These are phyloP conservation scores for Neopestalotiopsis sp. DNA, from an alignment of 2,329 filamentous ascomycete species.

Conservation along the genomic window DNA sequence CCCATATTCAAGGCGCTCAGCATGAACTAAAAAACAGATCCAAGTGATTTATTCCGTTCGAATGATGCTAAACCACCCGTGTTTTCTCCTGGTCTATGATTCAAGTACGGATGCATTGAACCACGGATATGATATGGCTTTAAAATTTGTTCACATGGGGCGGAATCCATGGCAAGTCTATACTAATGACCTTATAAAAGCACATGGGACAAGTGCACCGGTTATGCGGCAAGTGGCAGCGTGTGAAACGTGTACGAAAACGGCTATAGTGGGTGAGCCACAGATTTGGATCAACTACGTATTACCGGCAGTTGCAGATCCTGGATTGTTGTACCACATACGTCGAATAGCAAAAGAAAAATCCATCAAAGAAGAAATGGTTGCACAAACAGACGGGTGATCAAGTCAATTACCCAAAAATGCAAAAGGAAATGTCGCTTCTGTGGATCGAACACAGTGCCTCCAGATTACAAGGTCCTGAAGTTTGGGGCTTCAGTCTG, in stretches of 20 bases:
- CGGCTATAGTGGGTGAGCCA: no score
- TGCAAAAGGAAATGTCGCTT: neutral
- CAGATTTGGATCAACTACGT: no score
- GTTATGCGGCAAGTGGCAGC: no score
- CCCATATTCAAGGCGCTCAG: neutral
- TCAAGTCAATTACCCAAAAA: neutral
- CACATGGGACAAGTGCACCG: no score
- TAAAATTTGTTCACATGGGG: neutral
- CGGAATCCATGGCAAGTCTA: neutral
- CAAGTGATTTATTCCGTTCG: neutral
- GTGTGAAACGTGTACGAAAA: no score
- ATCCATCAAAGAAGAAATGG: no score
- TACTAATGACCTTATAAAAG: neutral
- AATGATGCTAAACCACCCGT: neutral
- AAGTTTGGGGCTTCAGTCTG: constrained; percentile 1
- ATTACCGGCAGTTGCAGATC: no score
- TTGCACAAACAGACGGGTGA: no score
- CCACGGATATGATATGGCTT: neutral
- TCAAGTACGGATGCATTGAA: neutral
- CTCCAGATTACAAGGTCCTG: constrained; percentile 3
- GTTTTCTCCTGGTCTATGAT: neutral
- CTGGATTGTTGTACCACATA: no score
- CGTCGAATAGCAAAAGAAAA: no score
- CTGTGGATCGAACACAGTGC: constrained; percentile 3
- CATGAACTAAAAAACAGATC: neutral